Percentiles rank a stretch among this genome's conserved stretches.
Conservation (phyloP, 1,139 yeast genomes). For the Candida sojae region DNA sequence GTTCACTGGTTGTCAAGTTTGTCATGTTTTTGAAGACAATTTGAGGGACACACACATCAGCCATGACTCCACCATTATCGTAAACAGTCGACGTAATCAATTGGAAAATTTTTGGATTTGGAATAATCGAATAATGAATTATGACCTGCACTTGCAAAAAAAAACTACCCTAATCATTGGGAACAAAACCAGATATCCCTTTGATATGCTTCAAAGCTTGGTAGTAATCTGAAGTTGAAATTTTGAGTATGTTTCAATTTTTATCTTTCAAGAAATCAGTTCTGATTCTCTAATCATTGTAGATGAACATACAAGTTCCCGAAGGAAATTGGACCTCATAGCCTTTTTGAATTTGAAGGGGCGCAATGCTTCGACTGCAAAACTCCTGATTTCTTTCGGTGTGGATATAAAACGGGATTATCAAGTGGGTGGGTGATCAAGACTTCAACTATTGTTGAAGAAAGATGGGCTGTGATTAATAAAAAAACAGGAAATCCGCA, state of each 20-base stretch:
- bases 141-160: conserved; percentile 68
- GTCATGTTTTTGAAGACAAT: conserved; percentile 49
- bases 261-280: conserved; percentile 43
- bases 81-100: conserved; percentile 47
- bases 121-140: conserved; percentile 63
- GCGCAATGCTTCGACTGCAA: conserved; percentile 56
- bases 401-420: conserved; percentile 50
- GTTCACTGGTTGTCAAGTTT: conserved; percentile 42
- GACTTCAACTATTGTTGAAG: too few relatives aligned
- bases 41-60: conserved; percentile 70
- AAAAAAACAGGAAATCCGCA: too few relatives aligned
- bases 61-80: conserved; percentile 52
- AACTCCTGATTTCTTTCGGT: conserved; percentile 59
- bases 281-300: conserved; percentile 53
- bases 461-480: too few relatives aligned
- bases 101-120: conserved; percentile 49
- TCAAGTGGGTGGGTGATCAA: conserved; percentile 15
- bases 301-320: conserved; percentile 55
- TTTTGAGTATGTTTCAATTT: conserved; percentile 38
- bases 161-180: conserved; percentile 49
- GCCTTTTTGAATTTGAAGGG: conserved; percentile 55
- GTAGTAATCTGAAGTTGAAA: conserved; percentile 40
- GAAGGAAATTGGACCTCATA: conserved; percentile 56
- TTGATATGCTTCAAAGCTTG: conserved; percentile 33
- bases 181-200: conserved; percentile 44